Base-by-base conservation (phyloP, 1,284 basidiomycete species). In the Pseudozyma flocculosa region DNA sequence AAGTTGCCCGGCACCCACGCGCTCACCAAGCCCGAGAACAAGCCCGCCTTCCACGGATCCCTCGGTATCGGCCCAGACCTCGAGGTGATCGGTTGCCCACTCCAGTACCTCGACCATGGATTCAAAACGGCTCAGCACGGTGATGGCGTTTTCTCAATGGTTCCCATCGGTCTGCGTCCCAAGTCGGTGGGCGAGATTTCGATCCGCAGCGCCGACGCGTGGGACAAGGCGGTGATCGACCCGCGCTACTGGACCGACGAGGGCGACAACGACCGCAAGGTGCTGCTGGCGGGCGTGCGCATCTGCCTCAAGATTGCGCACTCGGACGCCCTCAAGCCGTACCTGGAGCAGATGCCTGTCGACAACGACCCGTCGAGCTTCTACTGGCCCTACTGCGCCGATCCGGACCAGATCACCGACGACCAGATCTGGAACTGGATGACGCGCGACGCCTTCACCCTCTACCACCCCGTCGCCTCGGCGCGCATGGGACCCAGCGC, bases 401-500 rank as follows among this genome's bases (percentile, higher is more conserved):
- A 79, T 29, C 60, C 76, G 19, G 47, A 68, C 62, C 62, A 68
- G 40, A 42, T 67, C 11, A 59, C 57, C 22, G 62, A 70, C 51
- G 55, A 69, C 26, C 62, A 79, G 37, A 48, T 73, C 14, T 46
- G 68, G 36, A 62, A 68, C 24, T 73, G 72, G 32, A 75, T 87
- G 13, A 76, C 80, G 46, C 75, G 80, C 29, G 80, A 84, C 17
- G 75, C 82, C 2, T 83, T 85, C 64, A 87, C 85, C 7, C 71
- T 88, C 34, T 85, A 83, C 63, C 84, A 85, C 64, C 84, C 84
- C 0, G 73, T 83, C 19, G 81, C 82, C 40, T 85, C 83, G 23
- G 50, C 53, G 43, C 61, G 62, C 54, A 63, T 61, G 59, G 54
- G 53, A 9, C 55, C 60, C 4, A 46, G 48, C 37, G 50, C 50